Base-by-base conservation (phyloP, 1,284 basidiomycete species). In the Ustilago curta region DNA sequence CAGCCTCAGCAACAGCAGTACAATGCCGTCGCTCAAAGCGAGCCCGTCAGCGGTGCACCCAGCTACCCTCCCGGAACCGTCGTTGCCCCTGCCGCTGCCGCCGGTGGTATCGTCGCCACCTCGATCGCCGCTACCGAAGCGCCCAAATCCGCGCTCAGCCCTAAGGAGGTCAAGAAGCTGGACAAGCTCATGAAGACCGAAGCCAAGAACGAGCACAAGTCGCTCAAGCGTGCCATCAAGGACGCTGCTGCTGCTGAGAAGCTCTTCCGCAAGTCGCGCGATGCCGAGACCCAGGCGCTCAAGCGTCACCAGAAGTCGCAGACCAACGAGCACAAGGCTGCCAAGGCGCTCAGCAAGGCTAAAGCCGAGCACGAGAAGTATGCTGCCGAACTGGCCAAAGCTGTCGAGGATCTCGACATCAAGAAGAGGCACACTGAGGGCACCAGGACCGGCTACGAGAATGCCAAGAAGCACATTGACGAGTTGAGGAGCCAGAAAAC, bases 101-200 rank as follows among this genome's bases (percentile, higher is more conserved):
- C 45, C 18, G 57, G n/a, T 23, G 49, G 35, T 52, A 54, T 35
- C 19, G 59, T 39, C 25, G 53, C 70, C n/a, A 63, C 70, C 42
- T 61, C 60, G 8, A 31, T 57, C 14, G 63, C 72, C 6, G 67
- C 68, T 27, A 51, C 18, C 44, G 40, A 51, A 25, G 48, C 68
- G 4, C 63, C 68, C 51, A 64, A 60, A 43, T 63, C 69, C 4
- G 67, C 76, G 6, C 54, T 80, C n/a, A 59, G 47, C 45, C 47
- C 73, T 57, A 78, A 78, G 68, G 78, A 80, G 27, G 44, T 70
- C 47, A 81, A 81, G 72, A 79, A 80, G 76, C 72, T 79, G 70
- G 74, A 78, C 64, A 81, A 81, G 70, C 70, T 81, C 55, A 76
- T 77, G 60, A 75, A 77, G 63, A 78, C 61, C 32, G 79, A 81